These are phyloP conservation scores for Trichoderma orchidacearum DNA, from an alignment of 495 filamentous ascomycete species.

Conservation along the genomic window DNA sequence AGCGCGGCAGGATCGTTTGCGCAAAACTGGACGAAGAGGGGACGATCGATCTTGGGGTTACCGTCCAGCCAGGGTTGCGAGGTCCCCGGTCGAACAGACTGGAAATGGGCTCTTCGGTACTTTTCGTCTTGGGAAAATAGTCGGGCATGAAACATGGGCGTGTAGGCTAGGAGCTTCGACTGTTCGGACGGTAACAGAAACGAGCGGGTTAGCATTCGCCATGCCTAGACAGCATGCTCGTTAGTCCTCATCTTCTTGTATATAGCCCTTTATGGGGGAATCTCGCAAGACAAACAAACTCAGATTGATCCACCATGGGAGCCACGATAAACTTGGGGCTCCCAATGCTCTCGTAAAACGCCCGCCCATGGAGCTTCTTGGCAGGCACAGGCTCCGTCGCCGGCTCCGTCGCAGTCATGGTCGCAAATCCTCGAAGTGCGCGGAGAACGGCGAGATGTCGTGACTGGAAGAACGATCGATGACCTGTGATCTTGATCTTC, in stretches of 20 bases:
- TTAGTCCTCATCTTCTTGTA: conserved; percentile 5
- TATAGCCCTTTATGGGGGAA: not conserved
- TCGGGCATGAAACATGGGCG: conserved; percentile 89
- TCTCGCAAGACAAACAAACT: conserved; percentile 56
- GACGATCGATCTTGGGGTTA: conserved; percentile 67
- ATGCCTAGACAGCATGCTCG: conserved; percentile 44
- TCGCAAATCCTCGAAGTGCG: not conserved
- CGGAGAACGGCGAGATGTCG: not conserved
- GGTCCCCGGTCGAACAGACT: conserved; percentile 14
- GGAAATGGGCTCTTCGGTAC: conserved; percentile 66
- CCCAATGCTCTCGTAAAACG: conserved; percentile 88
- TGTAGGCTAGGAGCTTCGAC: conserved; percentile 61
- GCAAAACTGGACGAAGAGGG: conserved; percentile 94
- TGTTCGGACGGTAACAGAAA: conserved; percentile 56
- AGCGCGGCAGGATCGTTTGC: conserved; percentile 73
- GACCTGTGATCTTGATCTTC: not conserved
- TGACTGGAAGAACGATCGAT: not conserved
- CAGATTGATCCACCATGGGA: conserved; percentile 96
- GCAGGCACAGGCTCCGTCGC: conserved; percentile 1
- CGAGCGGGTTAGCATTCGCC: conserved; percentile 87
- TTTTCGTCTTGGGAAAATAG: conserved; percentile 62
- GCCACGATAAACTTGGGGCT: conserved; percentile 82
- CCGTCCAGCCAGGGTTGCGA: conserved; percentile 59
- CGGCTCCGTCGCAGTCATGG: conserved; percentile 7
- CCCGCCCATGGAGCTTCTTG: conserved; percentile 62